Evolutionary conservation across 2,329 filamentous ascomycete genomes (phyloP).

Genomic region (Drechmeria coniospora): DNA sequence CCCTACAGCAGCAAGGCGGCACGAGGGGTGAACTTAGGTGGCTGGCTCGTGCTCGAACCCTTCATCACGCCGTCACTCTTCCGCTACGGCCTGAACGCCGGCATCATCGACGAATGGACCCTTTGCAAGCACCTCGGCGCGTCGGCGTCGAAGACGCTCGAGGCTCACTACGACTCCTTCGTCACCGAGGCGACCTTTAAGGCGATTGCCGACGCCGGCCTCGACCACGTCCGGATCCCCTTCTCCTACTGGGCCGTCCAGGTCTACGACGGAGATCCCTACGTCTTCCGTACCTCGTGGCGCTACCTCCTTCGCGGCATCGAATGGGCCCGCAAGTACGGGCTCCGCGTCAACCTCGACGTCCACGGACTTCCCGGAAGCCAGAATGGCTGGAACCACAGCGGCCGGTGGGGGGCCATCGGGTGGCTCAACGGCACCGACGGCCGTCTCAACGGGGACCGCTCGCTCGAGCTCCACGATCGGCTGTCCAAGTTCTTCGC

Average conservation of each 20-base stretch:
- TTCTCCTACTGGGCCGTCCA: conserved; percentile 91
- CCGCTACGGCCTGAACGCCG: conserved; percentile 42
- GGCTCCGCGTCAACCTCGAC: conserved; percentile 83
- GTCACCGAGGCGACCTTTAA: conserved; percentile 71
- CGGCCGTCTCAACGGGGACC: conserved; percentile 60
- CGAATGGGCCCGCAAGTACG: conserved; percentile 86
- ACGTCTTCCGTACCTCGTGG: conserved; percentile 77
- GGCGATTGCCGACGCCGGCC: conserved; percentile 71
- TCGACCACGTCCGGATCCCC: conserved; percentile 94
- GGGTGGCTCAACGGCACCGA: conserved; percentile 86
- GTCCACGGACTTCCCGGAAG: conserved; percentile 82
- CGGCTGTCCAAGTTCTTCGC: conserved; percentile 83
- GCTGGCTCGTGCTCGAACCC: conserved; percentile 86
- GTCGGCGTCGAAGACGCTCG: conserved; percentile 52
- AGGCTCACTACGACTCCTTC: conserved; percentile 83
- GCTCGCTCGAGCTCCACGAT: conserved; percentile 76
- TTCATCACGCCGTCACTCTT: conserved; percentile 94
- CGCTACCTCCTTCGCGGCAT: conserved; percentile 84
- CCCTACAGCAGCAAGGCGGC: conserved; percentile 66
- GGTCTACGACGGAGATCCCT: conserved; percentile 74
- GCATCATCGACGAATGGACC: conserved; percentile 80
- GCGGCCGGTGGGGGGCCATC: conserved; percentile 65
- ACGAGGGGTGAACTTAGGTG: conserved; percentile 81
- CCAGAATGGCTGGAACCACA: conserved; percentile 98
- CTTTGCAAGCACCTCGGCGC: conserved; percentile 56